Base-by-base conservation (phyloP, 495 filamentous ascomycete species). In the Pyrenula aspistea region DNA sequence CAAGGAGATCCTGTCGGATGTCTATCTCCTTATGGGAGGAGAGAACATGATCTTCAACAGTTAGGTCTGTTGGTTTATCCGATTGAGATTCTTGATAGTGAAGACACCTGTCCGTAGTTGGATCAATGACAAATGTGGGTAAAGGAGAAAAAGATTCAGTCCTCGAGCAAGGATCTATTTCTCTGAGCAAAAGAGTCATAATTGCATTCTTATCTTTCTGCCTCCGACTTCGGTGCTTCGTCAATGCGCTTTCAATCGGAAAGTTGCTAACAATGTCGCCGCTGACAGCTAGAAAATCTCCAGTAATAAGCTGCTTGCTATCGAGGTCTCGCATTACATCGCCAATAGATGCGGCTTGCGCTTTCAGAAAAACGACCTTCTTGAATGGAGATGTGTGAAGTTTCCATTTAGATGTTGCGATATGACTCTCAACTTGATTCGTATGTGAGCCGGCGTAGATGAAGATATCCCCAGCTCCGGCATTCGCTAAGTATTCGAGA, bases 261-360 rank as follows among this genome's bases (percentile, higher is more conserved):
- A 97, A 67, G 63, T 96, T 99, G 60, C 89, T 84, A 61, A 99
- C 83, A n/a, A 97, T 77, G 67, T 99, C 93, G 48, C 92, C 93
- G 67, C 92, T 90, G 22, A 97, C 87, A 22, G 95, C 71, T 58
- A 99, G 71, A 67, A 99, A 97, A 66, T 99, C 93, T 22, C 88
- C 84, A 2, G 83, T 85, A 59, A 99, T 90, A 19, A 96, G 72
- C 54, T 84, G 80, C 55, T 91, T 87, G 59, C 83, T 84, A 68
- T 99, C 93, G 22, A 99, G 76, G 65, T 97, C 90, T 25, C 93
- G 85, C 78, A 99, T 89, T 49, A 91, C 92, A 73, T 97, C 93
- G 61, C 93, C 93, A 52, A 95, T 84, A 0, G 92, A 96, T 24
- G 85, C 85, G 22, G 90, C 86, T 23, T 87, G 83, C 11, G 91